phyloP scores from a whole-genome alignment of 805 yeast species.

The Hanseniaspora occidentalis region DNA sequence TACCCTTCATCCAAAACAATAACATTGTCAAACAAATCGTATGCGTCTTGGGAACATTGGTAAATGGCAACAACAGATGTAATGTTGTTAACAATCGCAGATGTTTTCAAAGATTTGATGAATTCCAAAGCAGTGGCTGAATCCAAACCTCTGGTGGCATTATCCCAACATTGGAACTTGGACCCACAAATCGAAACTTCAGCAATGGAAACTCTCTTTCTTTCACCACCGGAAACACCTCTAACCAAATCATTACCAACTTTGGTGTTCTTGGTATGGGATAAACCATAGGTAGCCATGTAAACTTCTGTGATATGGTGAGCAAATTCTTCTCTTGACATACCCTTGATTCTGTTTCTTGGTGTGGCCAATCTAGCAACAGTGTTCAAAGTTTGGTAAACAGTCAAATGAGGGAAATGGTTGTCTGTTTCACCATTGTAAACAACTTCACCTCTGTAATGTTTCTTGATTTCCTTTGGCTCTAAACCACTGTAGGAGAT shows the following conservation, averaged over 20 bases:
- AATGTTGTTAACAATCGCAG: constrained; percentile 35
- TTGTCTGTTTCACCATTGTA: constrained; percentile 57
- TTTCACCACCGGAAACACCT: constrained; percentile 78
- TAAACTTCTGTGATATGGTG: constrained; percentile 39
- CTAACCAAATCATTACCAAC: constrained; percentile 52
- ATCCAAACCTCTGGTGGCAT: constrained; percentile 56
- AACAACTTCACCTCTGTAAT: constrained; percentile 56
- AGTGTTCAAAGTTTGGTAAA: constrained; percentile 50
- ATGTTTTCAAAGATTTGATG: constrained; percentile 39
- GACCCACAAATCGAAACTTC: constrained; percentile 48
- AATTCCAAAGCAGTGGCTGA: constrained; percentile 50
- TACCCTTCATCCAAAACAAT: constrained; percentile 42
- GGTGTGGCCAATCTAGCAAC: constrained; percentile 55
- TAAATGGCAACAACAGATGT: constrained; percentile 52
- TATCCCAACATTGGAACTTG: constrained; percentile 41
- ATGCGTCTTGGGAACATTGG: constrained; percentile 45
- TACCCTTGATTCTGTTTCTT: constrained; percentile 42
- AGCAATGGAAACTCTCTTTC: constrained; percentile 74
- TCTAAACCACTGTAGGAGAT: constrained; percentile 45
- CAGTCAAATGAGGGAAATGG: constrained; percentile 59
- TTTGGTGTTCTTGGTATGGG: constrained; percentile 45
- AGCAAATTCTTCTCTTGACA: constrained; percentile 43
- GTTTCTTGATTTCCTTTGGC: constrained; percentile 34
- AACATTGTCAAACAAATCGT: constrained; percentile 42
- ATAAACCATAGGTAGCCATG: constrained; percentile 46